phyloP scores from a whole-genome alignment of 2,329 filamentous ascomycete genomes.

The Colletotrichum sp. region DNA sequence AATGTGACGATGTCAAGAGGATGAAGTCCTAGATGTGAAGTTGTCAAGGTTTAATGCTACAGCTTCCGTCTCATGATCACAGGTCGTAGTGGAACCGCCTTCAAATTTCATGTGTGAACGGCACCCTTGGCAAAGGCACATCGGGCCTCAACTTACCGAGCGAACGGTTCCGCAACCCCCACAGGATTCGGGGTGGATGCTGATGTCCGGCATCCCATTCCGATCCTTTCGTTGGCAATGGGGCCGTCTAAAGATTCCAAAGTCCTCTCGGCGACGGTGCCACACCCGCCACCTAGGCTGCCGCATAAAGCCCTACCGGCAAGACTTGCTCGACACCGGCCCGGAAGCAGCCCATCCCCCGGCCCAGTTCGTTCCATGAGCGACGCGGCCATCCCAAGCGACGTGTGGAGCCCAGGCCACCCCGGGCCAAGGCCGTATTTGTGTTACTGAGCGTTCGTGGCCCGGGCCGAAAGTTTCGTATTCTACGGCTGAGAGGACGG shows the following conservation, averaged over 20 bases:
- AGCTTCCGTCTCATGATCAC: neutral
- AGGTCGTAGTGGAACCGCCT: neutral
- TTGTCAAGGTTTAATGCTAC: neutral
- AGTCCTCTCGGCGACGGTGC: neutral
- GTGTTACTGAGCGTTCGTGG: neutral
- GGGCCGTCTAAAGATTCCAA: neutral
- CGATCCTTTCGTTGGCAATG: neutral
- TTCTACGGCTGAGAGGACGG: neutral
- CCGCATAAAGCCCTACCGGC: neutral
- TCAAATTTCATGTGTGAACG: neutral
- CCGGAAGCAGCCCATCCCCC: neutral
- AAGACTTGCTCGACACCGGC: neutral
- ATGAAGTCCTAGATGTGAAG: neutral
- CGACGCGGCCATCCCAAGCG: neutral
- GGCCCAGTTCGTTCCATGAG: neutral
- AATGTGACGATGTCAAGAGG: neutral
- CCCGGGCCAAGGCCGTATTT: neutral
- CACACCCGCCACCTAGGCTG: neutral
- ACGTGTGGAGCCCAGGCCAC: neutral
- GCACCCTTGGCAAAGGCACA: neutral
- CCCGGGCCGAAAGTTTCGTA: constrained; percentile 3
- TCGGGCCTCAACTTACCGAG: neutral
- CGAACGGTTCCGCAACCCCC: neutral
- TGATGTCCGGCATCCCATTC: neutral
- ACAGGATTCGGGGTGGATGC: neutral